Evolutionary conservation across 106 monocot genomes (phyloP).

Genomic region (Acorus gramineus): DNA sequence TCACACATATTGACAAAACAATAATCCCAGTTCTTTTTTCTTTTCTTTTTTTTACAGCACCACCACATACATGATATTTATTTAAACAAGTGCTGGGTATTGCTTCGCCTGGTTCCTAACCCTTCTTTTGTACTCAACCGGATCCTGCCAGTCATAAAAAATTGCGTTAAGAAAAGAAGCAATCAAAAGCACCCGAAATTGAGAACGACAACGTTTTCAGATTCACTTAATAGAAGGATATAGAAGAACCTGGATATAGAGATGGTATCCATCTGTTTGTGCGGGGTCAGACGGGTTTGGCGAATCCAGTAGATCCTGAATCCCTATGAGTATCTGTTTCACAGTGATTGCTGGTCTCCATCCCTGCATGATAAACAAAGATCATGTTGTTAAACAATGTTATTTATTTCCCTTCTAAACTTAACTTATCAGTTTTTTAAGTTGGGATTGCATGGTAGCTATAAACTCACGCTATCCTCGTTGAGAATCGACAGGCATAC

Average conservation of each 20-base stretch:
- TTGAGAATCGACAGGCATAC: conserved; percentile 41
- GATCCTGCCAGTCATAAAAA: conserved; percentile 16
- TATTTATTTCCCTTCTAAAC: no score
- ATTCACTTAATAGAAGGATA: background rate
- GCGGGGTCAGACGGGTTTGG: conserved; percentile 25
- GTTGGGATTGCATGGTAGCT: background rate
- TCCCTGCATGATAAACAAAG: conserved; percentile 10
- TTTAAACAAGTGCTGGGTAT: conserved; percentile 15
- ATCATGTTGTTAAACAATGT: background rate
- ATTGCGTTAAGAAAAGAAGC: background rate
- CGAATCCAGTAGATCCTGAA: conserved; percentile 20
- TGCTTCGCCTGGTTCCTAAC: conserved; percentile 29
- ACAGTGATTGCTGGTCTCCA: conserved; percentile 29
- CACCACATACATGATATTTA: no score
- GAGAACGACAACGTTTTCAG: background rate
- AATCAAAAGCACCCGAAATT: background rate
- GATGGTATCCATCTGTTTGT: conserved; percentile 19
- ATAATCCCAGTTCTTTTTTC: no score
- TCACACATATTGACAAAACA: no score
- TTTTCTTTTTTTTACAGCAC: no score
- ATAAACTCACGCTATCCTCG: conserved; percentile 23
- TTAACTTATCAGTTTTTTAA: no score
- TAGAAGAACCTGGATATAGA: conserved; percentile 15
- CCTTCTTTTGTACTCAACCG: conserved; percentile 22
- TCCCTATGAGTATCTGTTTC: conserved; percentile 18